These are phyloP conservation scores for Malania oleifera DNA, from an alignment of 164 flowering plant genomes.

Conservation along the genomic window DNA sequence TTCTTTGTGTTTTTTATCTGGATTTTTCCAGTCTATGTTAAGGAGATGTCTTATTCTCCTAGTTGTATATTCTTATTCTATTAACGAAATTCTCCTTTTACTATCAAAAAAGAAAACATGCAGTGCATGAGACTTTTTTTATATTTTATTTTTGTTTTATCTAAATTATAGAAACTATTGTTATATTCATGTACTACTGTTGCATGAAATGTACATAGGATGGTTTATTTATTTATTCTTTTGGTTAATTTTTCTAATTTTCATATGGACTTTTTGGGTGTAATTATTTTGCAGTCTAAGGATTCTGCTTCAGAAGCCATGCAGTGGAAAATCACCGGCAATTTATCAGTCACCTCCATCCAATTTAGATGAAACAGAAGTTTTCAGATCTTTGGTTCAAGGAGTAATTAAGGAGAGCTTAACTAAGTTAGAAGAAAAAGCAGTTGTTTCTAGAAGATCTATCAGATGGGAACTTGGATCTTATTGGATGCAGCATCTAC, in stretches of 20 bases:
- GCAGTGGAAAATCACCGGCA: constrained; percentile 26
- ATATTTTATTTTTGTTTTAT: too few species aligned
- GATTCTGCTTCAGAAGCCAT: constrained; percentile 49
- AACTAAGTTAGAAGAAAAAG: constrained; percentile 36
- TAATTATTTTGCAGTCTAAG: constrained; percentile 60
- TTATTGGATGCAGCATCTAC: constrained; percentile 84
- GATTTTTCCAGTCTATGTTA: too few species aligned
- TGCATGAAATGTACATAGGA: not conserved
- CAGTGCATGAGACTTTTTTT: too few species aligned
- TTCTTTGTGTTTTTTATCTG: too few species aligned
- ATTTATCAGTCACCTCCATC: constrained; percentile 24
- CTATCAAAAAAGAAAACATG: too few species aligned
- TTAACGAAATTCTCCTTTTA: too few species aligned
- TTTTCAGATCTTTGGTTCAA: constrained; percentile 32
- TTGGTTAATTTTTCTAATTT: not conserved
- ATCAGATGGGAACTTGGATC: constrained; percentile 95
- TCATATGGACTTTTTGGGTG: not conserved
- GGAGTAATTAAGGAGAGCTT: constrained; percentile 55
- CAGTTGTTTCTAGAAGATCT: constrained; percentile 23
- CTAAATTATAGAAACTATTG: too few species aligned
- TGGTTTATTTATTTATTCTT: not conserved
- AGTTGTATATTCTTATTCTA: too few species aligned
- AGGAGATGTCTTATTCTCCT: too few species aligned
- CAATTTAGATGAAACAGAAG: constrained; percentile 32
- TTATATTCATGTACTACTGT: too few species aligned